phyloP scores from a whole-genome alignment of 352 stramenopile genomes.

The Phytophthora pini region DNA sequence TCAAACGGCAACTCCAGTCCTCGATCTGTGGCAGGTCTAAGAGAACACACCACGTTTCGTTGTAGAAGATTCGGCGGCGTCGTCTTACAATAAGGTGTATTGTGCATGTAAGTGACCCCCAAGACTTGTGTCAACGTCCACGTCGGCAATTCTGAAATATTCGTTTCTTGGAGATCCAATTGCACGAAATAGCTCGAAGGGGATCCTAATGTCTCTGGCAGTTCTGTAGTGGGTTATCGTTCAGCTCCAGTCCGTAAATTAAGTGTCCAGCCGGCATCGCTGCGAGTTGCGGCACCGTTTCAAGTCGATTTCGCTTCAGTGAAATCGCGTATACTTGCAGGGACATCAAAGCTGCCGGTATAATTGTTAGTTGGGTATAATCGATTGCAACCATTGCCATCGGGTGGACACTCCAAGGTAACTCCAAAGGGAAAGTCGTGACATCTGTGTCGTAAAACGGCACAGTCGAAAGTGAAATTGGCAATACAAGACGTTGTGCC shows the following conservation, averaged over 20 bases:
- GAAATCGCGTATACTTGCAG: slow-evolving; percentile 15
- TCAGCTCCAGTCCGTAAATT: neutral
- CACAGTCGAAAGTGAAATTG: too few relatives aligned
- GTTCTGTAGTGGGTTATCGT: slow-evolving; percentile 13
- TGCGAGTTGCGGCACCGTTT: slow-evolving; percentile 10
- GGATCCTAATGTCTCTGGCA: slow-evolving; percentile 1
- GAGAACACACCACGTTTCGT: neutral
- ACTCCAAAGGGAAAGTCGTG: neutral
- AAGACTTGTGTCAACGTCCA: slow-evolving; percentile 17
- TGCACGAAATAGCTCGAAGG: slow-evolving; percentile 2
- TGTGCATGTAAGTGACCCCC: slow-evolving; percentile 8
- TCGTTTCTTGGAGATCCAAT: slow-evolving; percentile 14
- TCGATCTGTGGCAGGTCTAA: too few relatives aligned
- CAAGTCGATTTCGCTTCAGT: slow-evolving; percentile 18
- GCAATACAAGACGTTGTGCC: too few relatives aligned
- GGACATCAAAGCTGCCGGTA: slow-evolving; percentile 8
- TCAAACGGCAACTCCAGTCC: too few relatives aligned
- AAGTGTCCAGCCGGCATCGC: neutral
- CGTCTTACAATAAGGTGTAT: slow-evolving; percentile 16
- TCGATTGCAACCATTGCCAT: slow-evolving; percentile 23
- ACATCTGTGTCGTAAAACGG: too few relatives aligned
- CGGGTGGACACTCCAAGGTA: slow-evolving; percentile 1
- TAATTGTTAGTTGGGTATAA: slow-evolving; percentile 4
- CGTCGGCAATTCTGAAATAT: slow-evolving; percentile 4
- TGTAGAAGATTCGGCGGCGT: neutral